These are phyloP conservation scores for Juglanconis juglandina DNA, from an alignment of 2,329 filamentous ascomycete genomes.

Conservation along the genomic window DNA sequence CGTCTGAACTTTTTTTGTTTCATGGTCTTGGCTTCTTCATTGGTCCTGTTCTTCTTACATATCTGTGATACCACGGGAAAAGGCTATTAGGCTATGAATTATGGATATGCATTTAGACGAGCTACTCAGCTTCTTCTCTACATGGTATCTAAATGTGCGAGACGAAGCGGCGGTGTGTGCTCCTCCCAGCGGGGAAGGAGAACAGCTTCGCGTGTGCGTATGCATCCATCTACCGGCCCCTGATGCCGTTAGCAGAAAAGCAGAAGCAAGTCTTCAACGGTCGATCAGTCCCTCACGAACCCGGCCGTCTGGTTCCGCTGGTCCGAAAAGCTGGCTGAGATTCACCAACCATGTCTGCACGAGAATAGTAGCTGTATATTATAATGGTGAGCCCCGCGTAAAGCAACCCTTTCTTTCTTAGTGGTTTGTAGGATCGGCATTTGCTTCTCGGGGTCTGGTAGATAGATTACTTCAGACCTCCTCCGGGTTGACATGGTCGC, in stretches of 20 bases:
- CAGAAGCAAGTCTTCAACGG: too few relatives aligned
- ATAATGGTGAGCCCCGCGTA: too few relatives aligned
- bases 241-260: too few relatives aligned
- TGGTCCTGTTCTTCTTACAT: not conserved
- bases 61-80: slow-evolving; percentile 12
- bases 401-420: too few relatives aligned
- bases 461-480: not conserved
- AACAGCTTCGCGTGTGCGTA: too few relatives aligned
- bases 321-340: too few relatives aligned
- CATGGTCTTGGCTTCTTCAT: not conserved
- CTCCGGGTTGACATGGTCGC: not conserved
- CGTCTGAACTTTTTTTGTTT: not conserved
- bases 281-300: too few relatives aligned
- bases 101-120: slow-evolving; percentile 3
- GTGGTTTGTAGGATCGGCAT: not conserved
- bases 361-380: too few relatives aligned
- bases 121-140: not conserved
- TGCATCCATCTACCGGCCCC: too few relatives aligned
- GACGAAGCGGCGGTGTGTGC: not conserved
- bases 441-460: not conserved
- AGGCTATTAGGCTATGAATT: slow-evolving; percentile 10
- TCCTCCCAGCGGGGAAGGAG: too few relatives aligned
- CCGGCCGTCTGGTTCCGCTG: too few relatives aligned
- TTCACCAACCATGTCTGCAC: too few relatives aligned
- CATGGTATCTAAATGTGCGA: not conserved